phyloP scores from a whole-genome alignment of 371 early-diverging fungal genomes.

The Batkoa obscura region DNA sequence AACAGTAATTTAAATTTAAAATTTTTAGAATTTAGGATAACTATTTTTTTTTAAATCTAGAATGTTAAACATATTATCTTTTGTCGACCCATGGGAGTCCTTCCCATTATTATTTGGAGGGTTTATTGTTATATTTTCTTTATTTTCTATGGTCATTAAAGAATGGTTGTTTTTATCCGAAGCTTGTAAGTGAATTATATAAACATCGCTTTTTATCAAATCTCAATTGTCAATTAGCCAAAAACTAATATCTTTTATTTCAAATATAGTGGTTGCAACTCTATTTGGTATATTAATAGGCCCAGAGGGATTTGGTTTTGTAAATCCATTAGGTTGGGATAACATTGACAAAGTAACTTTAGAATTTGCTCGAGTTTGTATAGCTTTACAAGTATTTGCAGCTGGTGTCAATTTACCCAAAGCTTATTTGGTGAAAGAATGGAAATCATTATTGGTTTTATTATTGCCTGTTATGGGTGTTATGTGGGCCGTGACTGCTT shows the following conservation, averaged over 20 bases:
- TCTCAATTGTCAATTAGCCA: not conserved
- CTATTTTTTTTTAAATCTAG: too few species aligned
- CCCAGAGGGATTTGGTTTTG: slow-evolving; percentile 35
- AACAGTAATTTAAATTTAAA: too few species aligned
- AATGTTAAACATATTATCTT: too few species aligned
- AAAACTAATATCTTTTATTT: not conserved
- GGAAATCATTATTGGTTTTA: slow-evolving; percentile 47
- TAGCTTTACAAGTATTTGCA: slow-evolving; percentile 56
- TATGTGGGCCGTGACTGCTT: slow-evolving; percentile 72
- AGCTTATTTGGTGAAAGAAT: slow-evolving; percentile 38
- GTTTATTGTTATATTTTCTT: slow-evolving; percentile 69
- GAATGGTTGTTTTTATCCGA: slow-evolving; percentile 81
- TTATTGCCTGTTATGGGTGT: slow-evolving; percentile 65
- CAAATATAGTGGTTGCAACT: slow-evolving; percentile 49
- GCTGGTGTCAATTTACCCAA: slow-evolving; percentile 64
- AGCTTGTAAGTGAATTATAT: slow-evolving; percentile 56
- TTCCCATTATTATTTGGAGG: slow-evolving; percentile 22
- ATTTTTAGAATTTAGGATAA: too few species aligned
- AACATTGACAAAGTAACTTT: slow-evolving; percentile 27
- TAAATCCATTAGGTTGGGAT: slow-evolving; percentile 32
- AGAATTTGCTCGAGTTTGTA: slow-evolving; percentile 51
- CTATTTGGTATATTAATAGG: slow-evolving; percentile 77
- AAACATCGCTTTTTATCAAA: not conserved
- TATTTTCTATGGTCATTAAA: slow-evolving; percentile 79
- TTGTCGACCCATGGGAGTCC: not conserved